Evolutionary conservation across 108 stramenopile species (phyloP), one percentile per base, ranked within the genome.

Genomic region (Skeletonema grethae): DNA sequence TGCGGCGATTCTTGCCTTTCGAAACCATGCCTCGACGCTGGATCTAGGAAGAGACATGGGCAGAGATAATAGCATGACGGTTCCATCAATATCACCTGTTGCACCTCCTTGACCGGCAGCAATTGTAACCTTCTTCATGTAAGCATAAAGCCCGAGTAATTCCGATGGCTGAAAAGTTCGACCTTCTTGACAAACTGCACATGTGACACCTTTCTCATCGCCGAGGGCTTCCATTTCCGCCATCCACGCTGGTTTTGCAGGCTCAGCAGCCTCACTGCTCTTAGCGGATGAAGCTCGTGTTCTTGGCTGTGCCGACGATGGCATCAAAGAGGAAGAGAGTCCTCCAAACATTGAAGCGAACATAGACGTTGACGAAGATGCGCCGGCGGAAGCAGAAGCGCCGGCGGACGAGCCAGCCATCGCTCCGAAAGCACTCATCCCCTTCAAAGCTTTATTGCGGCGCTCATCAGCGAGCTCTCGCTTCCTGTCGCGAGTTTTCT

Each of bases 171-270:
- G 89, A 9, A 87, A 57, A 12, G 75, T 86, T 32, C 88, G 65
- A 7, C 94, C 94, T 72, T 95, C 94, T 68, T 95, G 94, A 68
- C 94, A 95, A 28, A 92, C 86, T 8, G 88, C 84, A 69, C 94
- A 95, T 3, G 84, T 86, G 39, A 91, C 59, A 34, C 89, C 90
- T 34, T 73, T 81, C 75, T 95, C 94, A 32, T 95, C 94, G 46
- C 86, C 94, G 75, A 95, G 75, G 11, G 84, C 84, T 64, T 95
- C 94, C 90, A 92, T 88, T 63, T 95, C 94, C 10, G 75, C 72
- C 84, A 95, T 84, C 94, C 94, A 95, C 0, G 85, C 82, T 57
- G 94, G 94, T 61, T 53, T 53, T 22, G 22, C 50, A 53, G 50
- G 50, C 20, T 77, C 82, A 35, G 57, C 58, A 2, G 53, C 35